A percentile compares a stretch with the other conserved stretches of the same genome.
Evolutionary conservation across 176 grass and related monocot genomes (phyloP).

Genomic region (Zoysia pacifica): DNA sequence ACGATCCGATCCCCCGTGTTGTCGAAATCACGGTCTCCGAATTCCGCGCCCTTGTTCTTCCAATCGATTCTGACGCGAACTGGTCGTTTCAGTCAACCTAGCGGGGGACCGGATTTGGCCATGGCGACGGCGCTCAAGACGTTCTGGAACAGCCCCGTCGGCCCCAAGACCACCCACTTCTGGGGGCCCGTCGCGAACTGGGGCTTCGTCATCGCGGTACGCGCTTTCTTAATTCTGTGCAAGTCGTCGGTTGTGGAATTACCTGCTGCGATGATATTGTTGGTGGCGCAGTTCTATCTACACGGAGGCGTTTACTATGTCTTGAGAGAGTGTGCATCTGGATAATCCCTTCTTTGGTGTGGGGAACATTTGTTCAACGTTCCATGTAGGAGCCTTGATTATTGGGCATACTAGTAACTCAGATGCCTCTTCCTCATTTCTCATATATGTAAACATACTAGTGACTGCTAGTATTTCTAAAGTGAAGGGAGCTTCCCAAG

Average conservation of each 20-base stretch:
- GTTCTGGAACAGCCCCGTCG: conserved; percentile 84
- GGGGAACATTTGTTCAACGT: too few species aligned
- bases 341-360: neutral
- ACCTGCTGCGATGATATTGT: neutral
- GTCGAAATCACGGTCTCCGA: neutral
- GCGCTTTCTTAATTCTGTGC: neutral
- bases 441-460: neutral
- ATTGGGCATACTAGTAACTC: neutral
- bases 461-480: neutral
- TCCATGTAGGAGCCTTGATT: neutral
- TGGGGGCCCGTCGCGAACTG: conserved; percentile 86
- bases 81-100: neutral
- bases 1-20: neutral
- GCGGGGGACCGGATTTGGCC: neutral
- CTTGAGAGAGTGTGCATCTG: neutral
- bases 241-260: too few species aligned
- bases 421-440: neutral
- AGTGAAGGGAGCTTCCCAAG: neutral
- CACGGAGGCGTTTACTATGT: neutral
- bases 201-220: conserved; percentile 81
- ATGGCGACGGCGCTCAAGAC: conserved; percentile 54
- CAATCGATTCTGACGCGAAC: neutral
- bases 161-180: conserved; percentile 87
- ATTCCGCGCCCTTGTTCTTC: neutral
- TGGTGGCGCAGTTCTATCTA: too few species aligned